These are phyloP conservation scores for Fusarium brevicatenulatum DNA, from an alignment of 2,329 filamentous ascomycete genomes.

Conservation along the genomic window DNA sequence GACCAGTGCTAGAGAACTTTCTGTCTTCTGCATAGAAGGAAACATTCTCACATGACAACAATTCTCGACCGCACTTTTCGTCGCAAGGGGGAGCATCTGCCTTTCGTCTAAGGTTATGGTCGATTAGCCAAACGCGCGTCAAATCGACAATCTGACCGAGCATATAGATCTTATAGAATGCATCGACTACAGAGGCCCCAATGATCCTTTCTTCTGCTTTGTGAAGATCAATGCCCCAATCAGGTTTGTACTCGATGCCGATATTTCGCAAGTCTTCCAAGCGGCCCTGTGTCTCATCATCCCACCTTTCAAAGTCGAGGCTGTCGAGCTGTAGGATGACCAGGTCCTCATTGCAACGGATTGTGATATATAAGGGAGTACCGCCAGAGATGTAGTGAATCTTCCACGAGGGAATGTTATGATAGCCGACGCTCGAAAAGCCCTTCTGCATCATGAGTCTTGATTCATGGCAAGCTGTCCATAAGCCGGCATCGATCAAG, in stretches of 20 bases:
- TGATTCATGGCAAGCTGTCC: background rate
- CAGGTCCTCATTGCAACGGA: background rate
- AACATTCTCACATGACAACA: background rate
- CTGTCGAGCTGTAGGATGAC: background rate
- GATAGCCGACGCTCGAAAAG: background rate
- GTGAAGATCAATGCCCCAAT: background rate
- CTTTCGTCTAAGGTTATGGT: background rate
- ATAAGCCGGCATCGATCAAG: background rate
- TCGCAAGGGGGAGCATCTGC: rapidly evolving
- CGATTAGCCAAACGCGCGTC: background rate
- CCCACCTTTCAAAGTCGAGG: background rate
- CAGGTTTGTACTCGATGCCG: background rate
- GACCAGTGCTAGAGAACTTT: background rate
- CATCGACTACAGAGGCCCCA: background rate
- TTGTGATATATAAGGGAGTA: background rate
- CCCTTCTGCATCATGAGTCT: background rate
- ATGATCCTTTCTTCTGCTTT: background rate
- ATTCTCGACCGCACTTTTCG: background rate
- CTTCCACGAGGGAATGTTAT: no score
- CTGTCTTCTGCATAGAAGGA: background rate
- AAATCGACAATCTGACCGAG: background rate
- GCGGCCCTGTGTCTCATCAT: background rate
- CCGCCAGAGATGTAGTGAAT: background rate
- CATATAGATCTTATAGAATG: rapidly evolving
- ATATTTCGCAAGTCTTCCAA: rapidly evolving